A percentile compares a stretch with the other conserved stretches of the same genome.
These are phyloP conservation scores for Hymenoscyphus infarciens DNA, from an alignment of 2,329 filamentous ascomycete genomes.

Conservation along the genomic window DNA sequence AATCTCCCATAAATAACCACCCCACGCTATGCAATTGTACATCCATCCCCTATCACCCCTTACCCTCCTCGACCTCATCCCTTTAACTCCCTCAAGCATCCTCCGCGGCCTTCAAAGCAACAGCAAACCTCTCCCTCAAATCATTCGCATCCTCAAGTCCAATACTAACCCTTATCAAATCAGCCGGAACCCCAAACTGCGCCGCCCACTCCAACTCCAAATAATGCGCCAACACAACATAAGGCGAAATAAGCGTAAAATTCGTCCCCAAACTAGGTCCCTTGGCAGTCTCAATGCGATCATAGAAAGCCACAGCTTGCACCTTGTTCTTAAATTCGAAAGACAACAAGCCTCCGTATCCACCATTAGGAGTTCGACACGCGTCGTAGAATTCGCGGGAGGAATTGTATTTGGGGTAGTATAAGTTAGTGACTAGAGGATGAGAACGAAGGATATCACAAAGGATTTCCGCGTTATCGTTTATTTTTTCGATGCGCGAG, in stretches of 20 bases:
- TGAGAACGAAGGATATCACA: constrained; percentile 65
- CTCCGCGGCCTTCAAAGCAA: constrained; percentile 62
- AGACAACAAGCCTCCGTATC: constrained; percentile 87
- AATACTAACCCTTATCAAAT: constrained; percentile 82
- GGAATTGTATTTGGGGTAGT: constrained; percentile 79
- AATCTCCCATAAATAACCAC: no score
- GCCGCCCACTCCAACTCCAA: constrained; percentile 87
- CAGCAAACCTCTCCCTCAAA: constrained; percentile 60
- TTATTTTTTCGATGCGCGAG: constrained; percentile 77
- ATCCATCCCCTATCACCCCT: background rate
- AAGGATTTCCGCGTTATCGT: constrained; percentile 79
- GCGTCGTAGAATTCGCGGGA: constrained; percentile 73
- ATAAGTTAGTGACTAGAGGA: constrained; percentile 67
- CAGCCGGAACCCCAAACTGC: constrained; percentile 73
- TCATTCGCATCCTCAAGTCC: constrained; percentile 76
- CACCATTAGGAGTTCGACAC: constrained; percentile 68
- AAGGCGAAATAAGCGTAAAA: constrained; percentile 89
- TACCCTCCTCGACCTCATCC: no score
- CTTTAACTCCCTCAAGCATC: constrained; percentile 2
- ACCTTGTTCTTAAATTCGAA: constrained; percentile 69
- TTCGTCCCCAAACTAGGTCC: constrained; percentile 95
- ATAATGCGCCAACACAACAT: constrained; percentile 89
- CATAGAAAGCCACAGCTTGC: constrained; percentile 79
- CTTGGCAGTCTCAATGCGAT: constrained; percentile 82
- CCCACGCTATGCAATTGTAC: no score